Base-by-base conservation (phyloP, 1,284 basidiomycete genomes). In the Boletus subluridellus region DNA sequence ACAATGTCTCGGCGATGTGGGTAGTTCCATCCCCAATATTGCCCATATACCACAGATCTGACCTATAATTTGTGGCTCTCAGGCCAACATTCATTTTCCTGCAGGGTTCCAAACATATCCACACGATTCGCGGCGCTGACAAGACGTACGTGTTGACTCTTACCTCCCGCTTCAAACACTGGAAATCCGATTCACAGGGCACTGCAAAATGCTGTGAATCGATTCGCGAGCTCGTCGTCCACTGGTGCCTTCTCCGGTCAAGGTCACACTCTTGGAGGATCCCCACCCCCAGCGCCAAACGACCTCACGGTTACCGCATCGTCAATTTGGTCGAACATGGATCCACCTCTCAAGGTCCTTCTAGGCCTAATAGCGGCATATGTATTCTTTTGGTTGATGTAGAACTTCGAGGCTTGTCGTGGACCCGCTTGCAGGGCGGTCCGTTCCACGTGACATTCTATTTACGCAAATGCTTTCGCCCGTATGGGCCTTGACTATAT, bases 21-120 rank as follows among this genome's bases (percentile, higher is more conserved):
- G 81, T 70, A 32, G 30, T 32, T 17, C 26, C 7, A 30, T 37
- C 14, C 10, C 37, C 5, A 39, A 34, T 50, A 5, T 24, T 17
- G 7, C 30, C n/a, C 7, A 5, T n/a, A 28, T 37, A n/a, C 34
- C 26, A 37, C 12, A 14, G 17, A 8, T 47, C 39, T 60, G 37
- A 67, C 44, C 30, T 41, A 5, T 21, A 21, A 3, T 12, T 41
- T 12, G 44, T 42, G 49, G n/a, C 37, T 35, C 47, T 28, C 47
- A 91, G 90, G 89, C 89, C 90, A 5, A 90, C 90, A 0, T 92
- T 92, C 64, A 69, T 91, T 38, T 90, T 92, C 69, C 67, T 92
- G 61, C 85, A 83, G 65, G 87, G 87, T n/a, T 76, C 73, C 38
- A 78, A 75, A 4, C 83, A 90, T 68, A 80, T 91, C 15, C 86